phyloP scores from a whole-genome alignment of 371 early-diverging fungal species.

The Lichtheimia ramosa region DNA sequence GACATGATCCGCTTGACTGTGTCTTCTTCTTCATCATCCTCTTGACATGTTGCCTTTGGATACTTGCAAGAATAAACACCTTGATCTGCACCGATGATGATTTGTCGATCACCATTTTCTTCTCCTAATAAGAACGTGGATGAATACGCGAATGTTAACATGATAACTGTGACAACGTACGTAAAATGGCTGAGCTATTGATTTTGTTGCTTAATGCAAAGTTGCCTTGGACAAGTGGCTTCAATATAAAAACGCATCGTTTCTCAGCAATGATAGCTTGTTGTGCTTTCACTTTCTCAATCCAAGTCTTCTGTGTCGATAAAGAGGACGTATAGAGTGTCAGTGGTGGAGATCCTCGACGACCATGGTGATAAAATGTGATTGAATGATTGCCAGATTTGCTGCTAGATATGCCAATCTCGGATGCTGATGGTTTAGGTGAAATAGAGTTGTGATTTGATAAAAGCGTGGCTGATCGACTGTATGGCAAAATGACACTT shows the following conservation, averaged over 20 bases:
- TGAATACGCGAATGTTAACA: background rate
- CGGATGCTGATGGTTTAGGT: constrained; percentile 18
- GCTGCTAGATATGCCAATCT: constrained; percentile 63
- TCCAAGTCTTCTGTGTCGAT: constrained; percentile 81
- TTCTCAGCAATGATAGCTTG: constrained; percentile 14
- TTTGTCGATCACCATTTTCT: constrained; percentile 1
- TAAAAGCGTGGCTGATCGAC: constrained; percentile 24
- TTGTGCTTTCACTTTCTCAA: constrained; percentile 77
- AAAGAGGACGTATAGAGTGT: constrained; percentile 71
- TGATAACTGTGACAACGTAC: constrained; percentile 3
- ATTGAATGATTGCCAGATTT: constrained; percentile 72
- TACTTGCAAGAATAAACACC: constrained; percentile 28
- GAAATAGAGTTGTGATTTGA: constrained; percentile 23
- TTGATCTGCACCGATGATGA: constrained; percentile 38
- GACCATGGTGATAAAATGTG: constrained; percentile 77
- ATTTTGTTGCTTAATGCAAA: constrained; percentile 20
- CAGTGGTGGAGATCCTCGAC: constrained; percentile 60
- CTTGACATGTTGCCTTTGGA: background rate
- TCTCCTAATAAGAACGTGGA: constrained; percentile 1
- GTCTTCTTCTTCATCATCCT: constrained; percentile 2
- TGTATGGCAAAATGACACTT: constrained; percentile 38
- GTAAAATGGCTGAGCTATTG: constrained; percentile 11
- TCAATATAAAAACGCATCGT: constrained; percentile 53
- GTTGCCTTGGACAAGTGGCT: constrained; percentile 12
- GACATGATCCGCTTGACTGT: constrained; percentile 53